phyloP scores from a whole-genome alignment of 495 filamentous ascomycete species.

The Acidomyces sp. region DNA sequence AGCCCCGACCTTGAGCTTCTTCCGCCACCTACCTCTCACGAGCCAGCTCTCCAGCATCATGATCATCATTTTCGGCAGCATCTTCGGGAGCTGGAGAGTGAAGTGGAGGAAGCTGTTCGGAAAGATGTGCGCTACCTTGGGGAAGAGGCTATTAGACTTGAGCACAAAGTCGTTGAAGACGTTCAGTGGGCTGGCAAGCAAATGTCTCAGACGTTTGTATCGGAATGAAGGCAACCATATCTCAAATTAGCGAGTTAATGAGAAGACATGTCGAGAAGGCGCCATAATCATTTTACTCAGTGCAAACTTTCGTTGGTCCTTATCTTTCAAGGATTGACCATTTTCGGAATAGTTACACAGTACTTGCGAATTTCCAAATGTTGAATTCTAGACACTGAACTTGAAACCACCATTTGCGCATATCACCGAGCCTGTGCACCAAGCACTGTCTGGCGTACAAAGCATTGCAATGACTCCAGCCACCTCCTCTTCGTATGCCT shows the following conservation, averaged over 20 bases:
- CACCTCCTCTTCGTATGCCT: constrained; percentile 59
- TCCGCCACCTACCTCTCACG: constrained; percentile 8
- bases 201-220: too few species aligned
- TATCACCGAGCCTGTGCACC: constrained; percentile 76
- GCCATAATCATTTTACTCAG: too few species aligned
- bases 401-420: constrained; percentile 30
- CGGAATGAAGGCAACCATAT: too few species aligned
- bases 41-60: constrained; percentile 7
- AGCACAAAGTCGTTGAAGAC: background rate
- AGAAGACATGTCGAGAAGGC: too few species aligned
- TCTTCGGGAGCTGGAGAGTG: constrained; percentile 8
- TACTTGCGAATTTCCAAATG: too few species aligned
- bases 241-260: too few species aligned
- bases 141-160: constrained; percentile 1
- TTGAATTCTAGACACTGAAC: constrained; percentile 9
- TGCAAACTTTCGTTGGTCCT: too few species aligned
- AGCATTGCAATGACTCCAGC: constrained; percentile 79
- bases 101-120: constrained; percentile 4
- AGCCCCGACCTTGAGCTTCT: constrained; percentile 24
- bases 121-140: constrained; percentile 6
- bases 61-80: constrained; percentile 8
- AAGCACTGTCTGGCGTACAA: constrained; percentile 55
- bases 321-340: too few species aligned
- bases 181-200: too few species aligned
- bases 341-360: too few species aligned